Evolutionary conservation across 2,329 filamentous ascomycete species (phyloP), one percentile per base, ranked within the genome.

Genomic region (Arthrobotrys sinensis): DNA sequence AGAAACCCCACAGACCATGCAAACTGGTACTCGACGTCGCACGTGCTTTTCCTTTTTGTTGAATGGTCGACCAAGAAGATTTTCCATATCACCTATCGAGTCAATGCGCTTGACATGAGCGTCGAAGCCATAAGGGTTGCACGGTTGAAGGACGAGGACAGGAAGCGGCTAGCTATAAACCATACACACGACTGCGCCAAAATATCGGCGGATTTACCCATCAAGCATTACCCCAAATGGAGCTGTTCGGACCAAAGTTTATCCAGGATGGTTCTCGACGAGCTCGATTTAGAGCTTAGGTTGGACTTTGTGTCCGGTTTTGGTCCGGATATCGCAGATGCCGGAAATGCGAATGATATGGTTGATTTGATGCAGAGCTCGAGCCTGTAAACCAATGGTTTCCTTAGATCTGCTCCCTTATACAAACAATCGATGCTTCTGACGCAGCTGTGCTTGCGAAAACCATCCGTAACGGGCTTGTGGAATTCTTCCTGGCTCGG

Each of bases 151-250:
- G 65, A 65, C 6, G 57, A 65, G 5, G 72, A 77, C 28, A 77
- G 72, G 38, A 70, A 63, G 21, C 57, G 60, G 1, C 5, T 78
- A 14, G 40, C 43, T 19, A 40, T 67, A 5, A 65, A 45, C 36
- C 62, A 72, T 40, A 63, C 67, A 3, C 75, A 78, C 32, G 36
- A 78, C 12, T 78, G 75, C 53, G 16, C 52, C 12, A 45, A 36
- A 24, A 55, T 52, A 10, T 78, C 75, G 3, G 16, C 24, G 10
- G 62, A 72, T 45, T n/a, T 72, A 19, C 67, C 67, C 4, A 19
- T 78, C 24, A 72, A 72, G 19, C 67, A 78, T 57, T 78, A 78
- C 68, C 75, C 67, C 1, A 57, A 19, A 34, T 78, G 75, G 75
- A 62, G 63, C 40, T 48, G 32, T 36, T 21, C 36, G 14, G 62